Conservation (phyloP, 1,284 basidiomycete genomes). For the Marasmius fiardii region DNA sequence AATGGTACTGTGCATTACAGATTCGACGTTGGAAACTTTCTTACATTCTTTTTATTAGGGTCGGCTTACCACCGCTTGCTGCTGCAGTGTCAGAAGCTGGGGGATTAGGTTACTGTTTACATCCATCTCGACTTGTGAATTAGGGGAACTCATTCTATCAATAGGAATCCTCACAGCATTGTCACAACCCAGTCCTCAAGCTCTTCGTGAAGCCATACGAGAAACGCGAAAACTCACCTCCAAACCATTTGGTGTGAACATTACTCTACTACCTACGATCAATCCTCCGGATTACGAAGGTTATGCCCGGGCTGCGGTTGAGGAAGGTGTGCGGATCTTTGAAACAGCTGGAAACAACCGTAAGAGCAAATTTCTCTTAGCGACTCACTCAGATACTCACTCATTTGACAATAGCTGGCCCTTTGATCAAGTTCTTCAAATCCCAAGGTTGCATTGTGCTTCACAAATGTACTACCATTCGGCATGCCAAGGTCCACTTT, state of each 20-base stretch:
- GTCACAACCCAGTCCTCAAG: slow-evolving; percentile 84
- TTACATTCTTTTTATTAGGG: slow-evolving; percentile 42
- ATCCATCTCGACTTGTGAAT: neutral
- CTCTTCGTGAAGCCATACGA: slow-evolving; percentile 80
- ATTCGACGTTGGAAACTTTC: neutral
- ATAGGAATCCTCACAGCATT: slow-evolving; percentile 81
- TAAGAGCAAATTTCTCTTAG: slow-evolving; percentile 30
- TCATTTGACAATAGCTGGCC: slow-evolving; percentile 49
- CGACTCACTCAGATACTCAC: neutral
- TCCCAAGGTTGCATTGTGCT: slow-evolving; percentile 74
- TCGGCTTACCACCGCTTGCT: slow-evolving; percentile 70
- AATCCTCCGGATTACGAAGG: slow-evolving; percentile 90
- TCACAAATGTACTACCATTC: slow-evolving; percentile 89
- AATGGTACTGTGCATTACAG: slow-evolving; percentile 42
- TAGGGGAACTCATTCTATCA: slow-evolving; percentile 1
- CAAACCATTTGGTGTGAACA: slow-evolving; percentile 89
- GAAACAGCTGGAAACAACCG: slow-evolving; percentile 94
- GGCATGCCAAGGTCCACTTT: slow-evolving; percentile 71
- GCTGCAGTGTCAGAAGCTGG: slow-evolving; percentile 87
- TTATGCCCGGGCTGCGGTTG: slow-evolving; percentile 79
- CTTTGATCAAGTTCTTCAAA: slow-evolving; percentile 82
- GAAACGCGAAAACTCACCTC: slow-evolving; percentile 69
- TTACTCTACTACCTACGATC: slow-evolving; percentile 88
- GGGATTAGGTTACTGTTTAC: slow-evolving; percentile 7
- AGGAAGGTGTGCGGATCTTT: slow-evolving; percentile 86